These are phyloP conservation scores for Exophiala alcalophila DNA, from an alignment of 2,329 filamentous ascomycete species.

Conservation along the genomic window DNA sequence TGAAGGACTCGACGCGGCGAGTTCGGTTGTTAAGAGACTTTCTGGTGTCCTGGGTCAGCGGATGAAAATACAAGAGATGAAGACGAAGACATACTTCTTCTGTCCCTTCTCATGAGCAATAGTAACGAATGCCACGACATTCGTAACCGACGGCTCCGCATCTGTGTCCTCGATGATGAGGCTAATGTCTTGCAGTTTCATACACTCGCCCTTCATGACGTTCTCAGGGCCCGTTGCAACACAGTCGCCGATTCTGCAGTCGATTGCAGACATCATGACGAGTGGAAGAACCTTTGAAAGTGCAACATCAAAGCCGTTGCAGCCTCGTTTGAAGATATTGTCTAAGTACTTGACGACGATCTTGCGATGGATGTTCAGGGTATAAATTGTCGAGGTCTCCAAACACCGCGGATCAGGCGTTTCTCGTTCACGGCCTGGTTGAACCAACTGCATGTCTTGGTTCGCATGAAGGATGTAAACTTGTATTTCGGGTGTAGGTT, in stretches of 20 bases:
- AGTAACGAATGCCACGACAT: neutral
- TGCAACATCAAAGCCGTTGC: neutral
- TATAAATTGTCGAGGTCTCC: too few relatives aligned
- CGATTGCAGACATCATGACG: neutral
- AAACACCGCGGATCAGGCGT: too few relatives aligned
- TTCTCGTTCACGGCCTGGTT: too few relatives aligned
- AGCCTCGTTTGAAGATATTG: too few relatives aligned
- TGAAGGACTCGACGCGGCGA: slow-evolving; percentile 1
- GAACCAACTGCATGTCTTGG: too few relatives aligned
- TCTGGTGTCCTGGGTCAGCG: neutral
- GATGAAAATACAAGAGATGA: neutral
- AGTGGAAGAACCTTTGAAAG: neutral
- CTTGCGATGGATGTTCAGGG: too few relatives aligned
- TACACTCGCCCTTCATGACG: neutral
- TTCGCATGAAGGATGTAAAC: too few relatives aligned
- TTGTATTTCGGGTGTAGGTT: too few relatives aligned
- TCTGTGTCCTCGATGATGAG: neutral
- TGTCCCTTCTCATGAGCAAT: neutral
- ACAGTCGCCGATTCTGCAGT: slow-evolving; percentile 5
- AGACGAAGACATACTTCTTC: slow-evolving; percentile 1
- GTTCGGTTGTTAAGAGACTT: slow-evolving; percentile 1
- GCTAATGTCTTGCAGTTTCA: slow-evolving; percentile 1
- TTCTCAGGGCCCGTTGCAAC: neutral
- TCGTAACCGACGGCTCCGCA: neutral
- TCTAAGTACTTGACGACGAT: too few relatives aligned